Conservation (phyloP, 169 alveolate genomes). For the Babesia gibsoni region DNA sequence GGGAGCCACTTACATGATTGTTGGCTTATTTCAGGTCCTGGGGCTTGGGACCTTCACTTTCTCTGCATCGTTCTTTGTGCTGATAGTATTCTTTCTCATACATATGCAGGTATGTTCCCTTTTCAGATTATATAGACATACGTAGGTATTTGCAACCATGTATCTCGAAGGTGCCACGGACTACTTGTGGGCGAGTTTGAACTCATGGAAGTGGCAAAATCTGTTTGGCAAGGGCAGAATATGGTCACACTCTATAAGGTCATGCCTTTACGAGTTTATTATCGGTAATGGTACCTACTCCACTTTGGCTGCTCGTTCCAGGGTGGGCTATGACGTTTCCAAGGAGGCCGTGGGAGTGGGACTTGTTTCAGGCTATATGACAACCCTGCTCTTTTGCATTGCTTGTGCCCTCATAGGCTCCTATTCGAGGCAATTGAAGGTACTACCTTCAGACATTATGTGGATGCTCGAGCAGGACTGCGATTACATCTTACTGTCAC, state of each 20-base stretch:
- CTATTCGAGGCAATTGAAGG: conserved; percentile 11
- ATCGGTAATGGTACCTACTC: conserved; percentile 75
- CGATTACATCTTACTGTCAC: conserved; percentile 44
- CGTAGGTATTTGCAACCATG: conserved; percentile 27
- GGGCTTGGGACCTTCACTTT: conserved; percentile 72
- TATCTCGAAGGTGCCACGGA: conserved; percentile 46
- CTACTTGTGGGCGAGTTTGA: conserved; percentile 31
- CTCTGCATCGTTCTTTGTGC: conserved; percentile 63
- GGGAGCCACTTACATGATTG: conserved; percentile 42
- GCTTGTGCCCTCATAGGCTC: conserved; percentile 57
- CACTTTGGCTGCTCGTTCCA: conserved; percentile 67
- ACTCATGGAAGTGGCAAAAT: conserved; percentile 46
- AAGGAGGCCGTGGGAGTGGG: conserved; percentile 62
- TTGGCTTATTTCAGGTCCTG: conserved; percentile 48
- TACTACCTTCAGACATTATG: conserved; percentile 21
- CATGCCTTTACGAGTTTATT: conserved; percentile 69
- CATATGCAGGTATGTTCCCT: conserved; percentile 61
- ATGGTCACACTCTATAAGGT: conserved; percentile 73
- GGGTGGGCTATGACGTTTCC: conserved; percentile 62
- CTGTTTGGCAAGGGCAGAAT: conserved; percentile 62
- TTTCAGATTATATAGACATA: background rate
- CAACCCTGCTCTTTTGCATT: conserved; percentile 31
- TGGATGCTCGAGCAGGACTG: conserved; percentile 66
- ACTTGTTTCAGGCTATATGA: conserved; percentile 39
- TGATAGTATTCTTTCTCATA: conserved; percentile 60